Conservation (phyloP, 257 asterid genomes). For the Fraxinus cuspidata region DNA sequence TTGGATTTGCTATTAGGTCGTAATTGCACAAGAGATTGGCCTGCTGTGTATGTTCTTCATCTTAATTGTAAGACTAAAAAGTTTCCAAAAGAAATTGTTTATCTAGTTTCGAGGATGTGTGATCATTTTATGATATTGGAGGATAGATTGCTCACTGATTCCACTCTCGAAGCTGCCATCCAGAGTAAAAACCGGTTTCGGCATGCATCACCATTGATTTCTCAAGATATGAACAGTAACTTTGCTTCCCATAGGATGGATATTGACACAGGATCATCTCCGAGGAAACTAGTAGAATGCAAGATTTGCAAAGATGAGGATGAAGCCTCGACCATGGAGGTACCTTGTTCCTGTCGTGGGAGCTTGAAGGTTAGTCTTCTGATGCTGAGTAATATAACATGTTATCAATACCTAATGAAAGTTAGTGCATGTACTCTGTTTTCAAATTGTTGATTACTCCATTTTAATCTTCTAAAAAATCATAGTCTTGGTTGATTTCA, state of each 20-base stretch:
- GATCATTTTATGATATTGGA: conserved; percentile 52
- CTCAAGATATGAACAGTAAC: conserved; percentile 29
- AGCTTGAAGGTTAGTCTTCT: conserved; percentile 67
- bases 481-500: background rate
- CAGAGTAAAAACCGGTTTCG: conserved; percentile 39
- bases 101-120: conserved; percentile 33
- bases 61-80: background rate
- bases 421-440: background rate
- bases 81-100: conserved; percentile 19
- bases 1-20: conserved; percentile 13
- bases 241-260: conserved; percentile 58
- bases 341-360: conserved; percentile 86
- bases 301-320: conserved; percentile 92
- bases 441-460: background rate
- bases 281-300: conserved; percentile 59
- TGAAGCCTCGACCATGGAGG: conserved; percentile 76
- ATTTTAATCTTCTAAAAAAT: background rate
- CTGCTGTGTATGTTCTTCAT: conserved; percentile 30
- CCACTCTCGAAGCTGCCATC: conserved; percentile 47
- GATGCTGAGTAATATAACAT: conserved; percentile 11
- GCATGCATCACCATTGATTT: conserved; percentile 26
- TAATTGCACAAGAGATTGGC: conserved; percentile 17
- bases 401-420: background rate
- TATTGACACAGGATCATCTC: conserved; percentile 37
- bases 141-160: conserved; percentile 52